phyloP scores from a whole-genome alignment of 495 filamentous ascomycete genomes.

The Neurospora sp. region DNA sequence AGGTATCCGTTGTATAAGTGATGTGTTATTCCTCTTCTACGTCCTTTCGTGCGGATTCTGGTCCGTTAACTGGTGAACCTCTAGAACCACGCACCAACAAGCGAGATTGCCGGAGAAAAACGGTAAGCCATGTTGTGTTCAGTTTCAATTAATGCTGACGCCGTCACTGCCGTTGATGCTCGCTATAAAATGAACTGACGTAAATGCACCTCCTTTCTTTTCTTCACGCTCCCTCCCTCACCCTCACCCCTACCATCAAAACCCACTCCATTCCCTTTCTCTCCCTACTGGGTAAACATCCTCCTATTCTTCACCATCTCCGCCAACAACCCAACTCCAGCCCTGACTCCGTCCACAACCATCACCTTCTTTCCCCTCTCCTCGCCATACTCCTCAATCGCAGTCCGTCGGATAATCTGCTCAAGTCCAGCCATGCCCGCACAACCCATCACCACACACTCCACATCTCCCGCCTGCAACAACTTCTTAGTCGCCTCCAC shows the following conservation, averaged over 20 bases:
- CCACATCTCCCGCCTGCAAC: slow-evolving; percentile 45
- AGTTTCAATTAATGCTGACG: too few species aligned
- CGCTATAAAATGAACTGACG: neutral
- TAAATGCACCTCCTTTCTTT: neutral
- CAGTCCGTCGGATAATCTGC: slow-evolving; percentile 61
- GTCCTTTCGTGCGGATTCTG: neutral
- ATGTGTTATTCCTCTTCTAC: neutral
- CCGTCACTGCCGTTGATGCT: too few species aligned
- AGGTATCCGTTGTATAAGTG: neutral
- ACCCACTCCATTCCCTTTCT: too few species aligned
- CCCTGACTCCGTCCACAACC: slow-evolving; percentile 78
- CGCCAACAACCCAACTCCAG: slow-evolving; percentile 61
- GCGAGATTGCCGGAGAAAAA: too few species aligned
- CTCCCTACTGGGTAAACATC: slow-evolving; percentile 11
- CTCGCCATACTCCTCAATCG: slow-evolving; percentile 51
- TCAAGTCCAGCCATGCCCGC: slow-evolving; percentile 92
- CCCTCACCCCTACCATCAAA: too few species aligned
- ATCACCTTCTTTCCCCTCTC: slow-evolving; percentile 48
- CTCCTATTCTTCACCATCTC: slow-evolving; percentile 36
- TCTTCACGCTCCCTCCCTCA: neutral
- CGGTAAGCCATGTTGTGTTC: too few species aligned
- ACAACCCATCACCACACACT: slow-evolving; percentile 66
- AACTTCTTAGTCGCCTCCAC: slow-evolving; percentile 57
- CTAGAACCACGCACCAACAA: too few species aligned
- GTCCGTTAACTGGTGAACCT: neutral